Evolutionary conservation across 1,139 yeast species (phyloP).

Genomic region (Chernovozyma sophiae-reginae): DNA sequence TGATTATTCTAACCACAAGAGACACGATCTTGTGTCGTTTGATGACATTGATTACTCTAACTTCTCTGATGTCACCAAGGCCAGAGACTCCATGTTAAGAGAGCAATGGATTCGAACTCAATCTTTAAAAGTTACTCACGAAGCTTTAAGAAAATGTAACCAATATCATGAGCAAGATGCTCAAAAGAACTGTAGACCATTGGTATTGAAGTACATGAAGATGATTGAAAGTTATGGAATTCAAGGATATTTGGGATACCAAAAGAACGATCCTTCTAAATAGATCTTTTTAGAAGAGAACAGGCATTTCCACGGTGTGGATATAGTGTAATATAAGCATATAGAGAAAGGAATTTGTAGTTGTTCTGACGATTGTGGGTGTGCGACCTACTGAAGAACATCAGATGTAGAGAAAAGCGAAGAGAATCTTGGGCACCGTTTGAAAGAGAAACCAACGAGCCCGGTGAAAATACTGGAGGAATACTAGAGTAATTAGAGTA

Average conservation of each 20-base stretch:
- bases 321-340: constrained; percentile 9
- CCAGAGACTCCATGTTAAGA: constrained; percentile 72
- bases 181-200: constrained; percentile 57
- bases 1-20: constrained; percentile 48
- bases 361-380: background rate
- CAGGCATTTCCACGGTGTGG: constrained; percentile 8
- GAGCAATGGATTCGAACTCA: constrained; percentile 77
- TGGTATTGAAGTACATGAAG: constrained; percentile 72
- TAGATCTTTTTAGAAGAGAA: constrained; percentile 22
- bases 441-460: no score
- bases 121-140: constrained; percentile 65
- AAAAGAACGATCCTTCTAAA: constrained; percentile 80
- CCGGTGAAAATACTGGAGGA: no score
- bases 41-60: constrained; percentile 79
- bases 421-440: no score
- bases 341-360: background rate
- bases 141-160: constrained; percentile 72
- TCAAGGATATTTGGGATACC: constrained; percentile 75
- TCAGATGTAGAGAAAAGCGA: no score
- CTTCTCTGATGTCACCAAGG: constrained; percentile 58
- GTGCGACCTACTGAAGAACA: background rate
- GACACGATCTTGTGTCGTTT: constrained; percentile 76
- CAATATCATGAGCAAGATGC: constrained; percentile 77
- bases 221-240: constrained; percentile 67
- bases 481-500: no score